A percentile compares a stretch with the other conserved stretches of the same genome.
These are phyloP conservation scores for Phialemonium atrogriseum DNA, from an alignment of 2,329 filamentous ascomycete species.

Conservation along the genomic window DNA sequence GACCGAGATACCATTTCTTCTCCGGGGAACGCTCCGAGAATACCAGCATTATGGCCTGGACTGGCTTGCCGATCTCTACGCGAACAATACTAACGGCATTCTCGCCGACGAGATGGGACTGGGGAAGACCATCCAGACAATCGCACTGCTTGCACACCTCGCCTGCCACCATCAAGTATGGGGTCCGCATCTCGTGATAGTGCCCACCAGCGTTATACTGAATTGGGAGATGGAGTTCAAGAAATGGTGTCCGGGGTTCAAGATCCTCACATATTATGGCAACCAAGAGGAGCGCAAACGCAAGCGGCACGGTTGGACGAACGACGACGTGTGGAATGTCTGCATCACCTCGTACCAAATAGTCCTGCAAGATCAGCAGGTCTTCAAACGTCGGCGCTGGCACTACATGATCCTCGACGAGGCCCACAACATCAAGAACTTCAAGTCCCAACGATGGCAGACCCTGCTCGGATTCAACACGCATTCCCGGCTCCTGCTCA, in stretches of 20 bases:
- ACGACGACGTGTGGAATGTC: conserved; percentile 91
- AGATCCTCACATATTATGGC: conserved; percentile 95
- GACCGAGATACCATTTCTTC: conserved; percentile 70
- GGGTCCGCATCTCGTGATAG: conserved; percentile 93
- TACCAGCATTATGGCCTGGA: conserved; percentile 97
- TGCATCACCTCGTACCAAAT: conserved; percentile 97
- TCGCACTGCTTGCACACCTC: conserved; percentile 84
- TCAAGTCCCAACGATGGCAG: conserved; percentile 96
- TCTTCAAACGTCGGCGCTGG: conserved; percentile 89
- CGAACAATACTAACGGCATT: conserved; percentile 90
- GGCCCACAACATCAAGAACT: conserved; percentile 99
- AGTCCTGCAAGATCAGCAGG: conserved; percentile 85
- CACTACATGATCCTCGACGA: conserved; percentile 98
- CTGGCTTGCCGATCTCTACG: conserved; percentile 90
- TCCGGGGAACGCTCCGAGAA: conserved; percentile 83
- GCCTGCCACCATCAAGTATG: conserved; percentile 85
- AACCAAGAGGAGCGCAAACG: conserved; percentile 84
- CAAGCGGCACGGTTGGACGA: conserved; percentile 89
- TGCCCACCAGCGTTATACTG: conserved; percentile 95
- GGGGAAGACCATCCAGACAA: conserved; percentile 97
- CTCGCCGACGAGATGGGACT: conserved; percentile 97
- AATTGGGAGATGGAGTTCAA: conserved; percentile 99
- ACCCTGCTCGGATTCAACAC: conserved; percentile 91
- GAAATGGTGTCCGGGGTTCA: conserved; percentile 97
- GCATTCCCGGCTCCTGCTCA: conserved; percentile 75